phyloP scores from a whole-genome alignment of 768 basidiomycete genomes.

The Agaricus sinodeliciosus region DNA sequence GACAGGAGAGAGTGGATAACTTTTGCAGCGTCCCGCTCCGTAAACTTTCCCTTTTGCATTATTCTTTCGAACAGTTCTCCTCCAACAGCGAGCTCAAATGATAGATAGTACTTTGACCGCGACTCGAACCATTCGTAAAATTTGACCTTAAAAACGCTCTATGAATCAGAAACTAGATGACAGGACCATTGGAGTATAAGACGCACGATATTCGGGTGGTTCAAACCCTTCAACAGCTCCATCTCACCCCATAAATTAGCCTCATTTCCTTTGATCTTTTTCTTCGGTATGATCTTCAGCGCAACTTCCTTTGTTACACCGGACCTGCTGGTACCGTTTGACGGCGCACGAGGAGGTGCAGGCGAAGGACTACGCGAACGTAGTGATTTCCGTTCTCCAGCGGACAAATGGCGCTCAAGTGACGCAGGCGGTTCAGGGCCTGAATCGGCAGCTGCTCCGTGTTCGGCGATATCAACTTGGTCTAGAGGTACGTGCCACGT shows the following conservation, averaged over 20 bases:
- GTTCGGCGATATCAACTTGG: conserved; percentile 47
- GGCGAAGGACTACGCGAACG: conserved; percentile 20
- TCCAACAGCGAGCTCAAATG: conserved; percentile 89
- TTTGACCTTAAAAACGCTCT: conserved; percentile 56
- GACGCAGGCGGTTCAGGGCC: conserved; percentile 12
- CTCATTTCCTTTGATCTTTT: conserved; percentile 91
- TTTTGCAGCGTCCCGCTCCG: conserved; percentile 81
- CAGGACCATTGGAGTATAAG: not conserved
- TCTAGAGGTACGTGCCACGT: conserved; percentile 73
- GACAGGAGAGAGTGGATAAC: conserved; percentile 79
- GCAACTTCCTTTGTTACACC: conserved; percentile 65
- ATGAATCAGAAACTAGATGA: not conserved
- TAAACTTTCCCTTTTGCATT: conserved; percentile 80
- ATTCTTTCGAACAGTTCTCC: conserved; percentile 95
- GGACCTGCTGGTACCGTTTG: conserved; percentile 13
- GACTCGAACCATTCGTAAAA: conserved; percentile 98
- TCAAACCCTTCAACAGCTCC: conserved; percentile 82
- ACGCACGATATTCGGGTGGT: conserved; percentile 88
- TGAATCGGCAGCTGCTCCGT: conserved; percentile 44
- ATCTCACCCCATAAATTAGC: conserved; percentile 88
- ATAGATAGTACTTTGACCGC: conserved; percentile 89
- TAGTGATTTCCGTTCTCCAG: conserved; percentile 14
- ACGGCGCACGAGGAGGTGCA: conserved; percentile 5
- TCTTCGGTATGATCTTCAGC: conserved; percentile 89
- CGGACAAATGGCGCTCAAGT: conserved; percentile 10